phyloP scores from a whole-genome alignment of 495 filamentous ascomycete genomes.

The Neurospora terricola region DNA sequence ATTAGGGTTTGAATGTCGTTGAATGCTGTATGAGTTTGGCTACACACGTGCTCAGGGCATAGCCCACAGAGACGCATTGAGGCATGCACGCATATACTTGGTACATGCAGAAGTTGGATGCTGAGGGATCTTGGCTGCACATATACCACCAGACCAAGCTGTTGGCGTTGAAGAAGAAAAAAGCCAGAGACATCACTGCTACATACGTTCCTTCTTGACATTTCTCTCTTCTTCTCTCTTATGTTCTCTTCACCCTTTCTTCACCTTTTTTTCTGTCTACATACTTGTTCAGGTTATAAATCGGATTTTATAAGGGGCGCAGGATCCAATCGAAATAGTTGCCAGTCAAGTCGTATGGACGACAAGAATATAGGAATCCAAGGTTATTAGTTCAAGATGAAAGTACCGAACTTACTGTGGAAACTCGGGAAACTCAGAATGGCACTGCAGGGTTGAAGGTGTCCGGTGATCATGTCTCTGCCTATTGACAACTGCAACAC shows the following conservation, averaged over 20 bases:
- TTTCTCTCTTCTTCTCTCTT: neutral
- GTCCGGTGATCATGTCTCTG: neutral
- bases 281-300: neutral
- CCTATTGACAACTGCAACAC: neutral
- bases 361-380: neutral
- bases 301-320: neutral
- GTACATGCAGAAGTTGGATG: neutral
- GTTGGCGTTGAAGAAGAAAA: neutral
- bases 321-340: neutral
- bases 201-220: neutral
- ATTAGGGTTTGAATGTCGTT: neutral
- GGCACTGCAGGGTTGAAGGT: neutral
- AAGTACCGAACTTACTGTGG: neutral
- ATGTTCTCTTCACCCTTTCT: neutral
- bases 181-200: neutral
- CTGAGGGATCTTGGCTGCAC: neutral
- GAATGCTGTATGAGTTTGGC: neutral
- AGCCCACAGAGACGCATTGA: neutral
- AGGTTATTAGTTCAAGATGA: neutral
- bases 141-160: neutral
- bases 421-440: neutral
- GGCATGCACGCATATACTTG: neutral
- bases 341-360: neutral
- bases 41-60: neutral
- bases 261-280: neutral